A percentile compares a stretch with the other conserved stretches of the same genome.
Conservation (phyloP, 768 basidiomycete genomes). For the Phlebiopsis gigantea region DNA sequence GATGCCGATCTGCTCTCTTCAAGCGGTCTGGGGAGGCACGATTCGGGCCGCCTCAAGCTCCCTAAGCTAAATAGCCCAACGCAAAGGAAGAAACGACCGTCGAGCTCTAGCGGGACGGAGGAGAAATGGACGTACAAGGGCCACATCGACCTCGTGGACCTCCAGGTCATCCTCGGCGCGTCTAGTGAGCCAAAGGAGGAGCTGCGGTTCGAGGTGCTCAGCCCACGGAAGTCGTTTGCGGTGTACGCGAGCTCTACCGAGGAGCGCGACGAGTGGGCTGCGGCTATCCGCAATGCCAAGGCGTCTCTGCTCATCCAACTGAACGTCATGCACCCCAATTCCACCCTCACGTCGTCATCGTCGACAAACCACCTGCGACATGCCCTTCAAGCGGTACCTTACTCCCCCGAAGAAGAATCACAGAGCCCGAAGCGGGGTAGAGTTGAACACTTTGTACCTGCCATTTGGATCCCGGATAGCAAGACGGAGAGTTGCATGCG, state of each 20-base stretch:
- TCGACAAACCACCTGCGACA: constrained; percentile 73
- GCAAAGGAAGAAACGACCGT: constrained; percentile 24
- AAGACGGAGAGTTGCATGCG: constrained; percentile 83
- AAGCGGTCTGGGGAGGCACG: constrained; percentile 12
- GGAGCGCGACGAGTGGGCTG: constrained; percentile 63
- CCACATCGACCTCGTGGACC: constrained; percentile 60
- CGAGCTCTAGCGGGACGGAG: constrained; percentile 35
- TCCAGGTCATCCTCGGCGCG: constrained; percentile 62
- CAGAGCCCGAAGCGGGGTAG: constrained; percentile 38
- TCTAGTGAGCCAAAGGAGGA: constrained; percentile 45
- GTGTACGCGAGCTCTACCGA: constrained; percentile 62
- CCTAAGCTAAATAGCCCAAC: constrained; percentile 21
- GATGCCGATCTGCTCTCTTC: constrained; percentile 45
- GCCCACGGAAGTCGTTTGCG: constrained; percentile 74
- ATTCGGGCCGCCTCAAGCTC: constrained; percentile 13
- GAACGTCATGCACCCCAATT: constrained; percentile 69
- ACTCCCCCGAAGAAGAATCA: constrained; percentile 45
- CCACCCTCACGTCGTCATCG: constrained; percentile 73
- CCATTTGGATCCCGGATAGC: constrained; percentile 89
- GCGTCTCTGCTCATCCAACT: constrained; percentile 63
- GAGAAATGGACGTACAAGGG: constrained; percentile 76
- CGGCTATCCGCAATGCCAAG: constrained; percentile 65
- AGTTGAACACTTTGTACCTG: constrained; percentile 83
- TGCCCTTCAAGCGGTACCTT: constrained; percentile 67
- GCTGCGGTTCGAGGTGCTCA: constrained; percentile 63